A percentile compares a stretch with the other conserved stretches of the same genome.
phyloP scores from a whole-genome alignment of 208 protist genomes.

The Acanthamoeba castellanii region DNA sequence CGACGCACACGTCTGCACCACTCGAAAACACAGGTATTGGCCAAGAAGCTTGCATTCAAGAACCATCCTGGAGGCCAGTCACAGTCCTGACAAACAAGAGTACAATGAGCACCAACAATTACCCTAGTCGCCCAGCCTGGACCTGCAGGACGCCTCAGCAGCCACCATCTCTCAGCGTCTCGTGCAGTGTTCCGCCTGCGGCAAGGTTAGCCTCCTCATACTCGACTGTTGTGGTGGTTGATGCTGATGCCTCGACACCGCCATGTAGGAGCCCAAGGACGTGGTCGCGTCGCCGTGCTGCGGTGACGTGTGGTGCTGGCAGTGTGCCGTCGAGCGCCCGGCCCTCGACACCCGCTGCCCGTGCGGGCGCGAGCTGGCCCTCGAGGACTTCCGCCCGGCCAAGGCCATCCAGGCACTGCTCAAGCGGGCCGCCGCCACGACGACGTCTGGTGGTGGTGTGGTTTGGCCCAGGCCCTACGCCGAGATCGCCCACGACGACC shows the following conservation, averaged over 20 bases:
- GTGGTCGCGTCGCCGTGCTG: conserved; percentile 11
- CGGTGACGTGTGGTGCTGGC: conserved; percentile 54
- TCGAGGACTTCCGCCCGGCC: conserved; percentile 20
- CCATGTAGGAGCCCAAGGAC: conserved; percentile 19
- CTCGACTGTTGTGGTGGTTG: neutral
- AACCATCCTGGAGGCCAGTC: too few species aligned
- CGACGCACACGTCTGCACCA: too few species aligned
- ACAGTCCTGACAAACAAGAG: too few species aligned
- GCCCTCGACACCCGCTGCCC: neutral
- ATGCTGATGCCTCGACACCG: neutral
- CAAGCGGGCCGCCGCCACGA: neutral
- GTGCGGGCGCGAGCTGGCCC: neutral
- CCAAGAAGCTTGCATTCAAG: too few species aligned
- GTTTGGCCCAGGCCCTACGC: neutral
- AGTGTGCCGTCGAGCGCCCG: neutral
- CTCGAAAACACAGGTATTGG: too few species aligned
- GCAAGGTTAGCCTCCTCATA: neutral
- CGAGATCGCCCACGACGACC: neutral
- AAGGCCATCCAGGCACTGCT: conserved; percentile 17
- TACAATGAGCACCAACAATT: too few species aligned
- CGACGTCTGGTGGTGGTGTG: neutral
- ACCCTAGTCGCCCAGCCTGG: too few species aligned
- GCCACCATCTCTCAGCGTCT: too few species aligned
- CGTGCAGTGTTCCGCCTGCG: neutral
- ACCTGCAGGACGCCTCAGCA: too few species aligned